Conservation (phyloP, 1,284 basidiomycete species). For the Moesziomyces sp. region DNA sequence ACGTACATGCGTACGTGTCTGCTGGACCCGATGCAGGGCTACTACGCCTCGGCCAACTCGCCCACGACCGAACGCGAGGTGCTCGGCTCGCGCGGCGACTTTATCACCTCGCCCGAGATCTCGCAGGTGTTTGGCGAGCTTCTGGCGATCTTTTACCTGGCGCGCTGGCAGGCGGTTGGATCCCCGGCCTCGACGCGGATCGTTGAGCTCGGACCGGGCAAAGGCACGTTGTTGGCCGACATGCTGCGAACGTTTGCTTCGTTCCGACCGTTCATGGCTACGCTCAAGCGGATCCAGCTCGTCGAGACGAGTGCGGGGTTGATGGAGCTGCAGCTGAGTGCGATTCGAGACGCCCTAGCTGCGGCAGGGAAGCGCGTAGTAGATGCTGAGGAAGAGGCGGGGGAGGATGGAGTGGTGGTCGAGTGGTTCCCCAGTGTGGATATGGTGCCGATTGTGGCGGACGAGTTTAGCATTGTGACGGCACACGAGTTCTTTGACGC, state of each 20-base stretch:
- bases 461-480: constrained; percentile 81
- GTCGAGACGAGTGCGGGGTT: constrained; percentile 64
- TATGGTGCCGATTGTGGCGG: constrained; percentile 72
- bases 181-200: constrained; percentile 75
- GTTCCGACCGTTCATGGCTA: constrained; percentile 52
- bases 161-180: constrained; percentile 78
- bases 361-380: constrained; percentile 47
- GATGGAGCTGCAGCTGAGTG: constrained; percentile 52
- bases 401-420: constrained; percentile 66
- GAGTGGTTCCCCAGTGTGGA: constrained; percentile 82
- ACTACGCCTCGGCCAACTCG: constrained; percentile 57
- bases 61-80: constrained; percentile 71
- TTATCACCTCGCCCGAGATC: constrained; percentile 96
- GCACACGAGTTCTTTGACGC: constrained; percentile 99
- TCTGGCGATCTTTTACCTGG: constrained; percentile 76
- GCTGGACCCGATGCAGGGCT: constrained; percentile 64
- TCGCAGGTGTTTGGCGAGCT: constrained; percentile 93
- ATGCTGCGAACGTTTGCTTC: constrained; percentile 74
- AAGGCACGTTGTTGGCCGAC: constrained; percentile 91
- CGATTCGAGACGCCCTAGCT: constrained; percentile 42
- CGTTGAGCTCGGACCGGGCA: constrained; percentile 92
- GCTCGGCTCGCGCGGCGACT: constrained; percentile 89
- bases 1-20: constrained; percentile 66
- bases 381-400: constrained; percentile 23
- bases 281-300: constrained; percentile 56